A percentile compares a stretch with the other conserved stretches of the same genome.
Evolutionary conservation across 441 rosid genomes (phyloP).

Genomic region (Metrosideros polymorpha): DNA sequence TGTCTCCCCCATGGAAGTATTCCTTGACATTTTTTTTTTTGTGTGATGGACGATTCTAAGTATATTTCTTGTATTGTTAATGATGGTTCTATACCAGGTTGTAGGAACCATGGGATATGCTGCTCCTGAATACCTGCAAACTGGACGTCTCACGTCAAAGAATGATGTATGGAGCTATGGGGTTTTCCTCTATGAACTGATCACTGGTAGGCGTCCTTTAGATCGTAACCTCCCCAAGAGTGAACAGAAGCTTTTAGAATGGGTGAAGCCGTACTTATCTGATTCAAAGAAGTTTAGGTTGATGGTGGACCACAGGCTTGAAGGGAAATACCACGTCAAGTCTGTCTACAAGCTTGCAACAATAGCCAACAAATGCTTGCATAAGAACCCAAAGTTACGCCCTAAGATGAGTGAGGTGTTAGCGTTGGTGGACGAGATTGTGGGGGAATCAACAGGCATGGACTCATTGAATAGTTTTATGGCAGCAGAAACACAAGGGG

Average conservation of each 20-base stretch:
- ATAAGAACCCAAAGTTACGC: constrained; percentile 58
- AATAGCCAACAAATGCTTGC: constrained; percentile 70
- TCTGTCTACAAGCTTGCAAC: constrained; percentile 60
- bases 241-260: constrained; percentile 84
- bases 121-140: constrained; percentile 86
- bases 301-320: constrained; percentile 68
- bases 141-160: constrained; percentile 83
- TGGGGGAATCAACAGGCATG: constrained; percentile 25
- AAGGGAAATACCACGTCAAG: constrained; percentile 35
- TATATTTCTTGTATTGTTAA: background rate
- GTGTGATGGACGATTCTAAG: background rate
- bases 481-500: constrained; percentile 11
- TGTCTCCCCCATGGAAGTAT: background rate
- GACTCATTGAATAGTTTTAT: constrained; percentile 25
- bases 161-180: constrained; percentile 95
- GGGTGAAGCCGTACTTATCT: constrained; percentile 74
- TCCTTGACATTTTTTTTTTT: background rate
- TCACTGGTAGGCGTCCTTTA: constrained; percentile 79
- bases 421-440: constrained; percentile 51
- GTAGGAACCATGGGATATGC: constrained; percentile 96
- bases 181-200: constrained; percentile 84
- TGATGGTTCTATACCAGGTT: constrained; percentile 34
- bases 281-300: constrained; percentile 43
- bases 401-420: constrained; percentile 95
- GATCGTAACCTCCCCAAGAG: constrained; percentile 70